Conservation (phyloP, 495 filamentous ascomycete species). For the Xylaria venustula region DNA sequence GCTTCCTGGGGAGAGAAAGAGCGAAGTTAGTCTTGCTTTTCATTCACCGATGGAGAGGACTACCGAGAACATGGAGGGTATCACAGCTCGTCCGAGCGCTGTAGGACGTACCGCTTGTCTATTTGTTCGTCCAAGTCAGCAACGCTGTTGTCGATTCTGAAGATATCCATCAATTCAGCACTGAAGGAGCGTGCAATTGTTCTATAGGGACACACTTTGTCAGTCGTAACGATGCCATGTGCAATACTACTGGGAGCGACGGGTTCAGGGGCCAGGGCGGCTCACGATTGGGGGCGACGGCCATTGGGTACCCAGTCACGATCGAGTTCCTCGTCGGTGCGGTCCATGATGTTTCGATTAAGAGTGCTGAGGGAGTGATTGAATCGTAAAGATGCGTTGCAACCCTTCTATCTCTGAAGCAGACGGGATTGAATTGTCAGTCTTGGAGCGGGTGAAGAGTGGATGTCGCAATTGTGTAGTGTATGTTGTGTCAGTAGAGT, state of each 20-base stretch:
- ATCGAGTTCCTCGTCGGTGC: conserved; percentile 63
- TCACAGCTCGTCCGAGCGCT: neutral
- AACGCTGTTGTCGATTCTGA: conserved; percentile 77
- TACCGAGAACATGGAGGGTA: conserved; percentile 10
- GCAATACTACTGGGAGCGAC: no score
- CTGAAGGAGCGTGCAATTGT: conserved; percentile 88
- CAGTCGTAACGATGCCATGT: no score
- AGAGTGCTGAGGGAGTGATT: neutral
- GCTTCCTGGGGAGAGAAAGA: conserved; percentile 51
- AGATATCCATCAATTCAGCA: conserved; percentile 81
- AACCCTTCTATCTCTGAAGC: neutral
- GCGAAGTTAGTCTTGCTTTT: conserved; percentile 17
- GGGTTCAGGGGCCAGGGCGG: conserved; percentile 22
- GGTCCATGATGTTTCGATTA: conserved; percentile 29
- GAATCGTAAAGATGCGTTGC: neutral
- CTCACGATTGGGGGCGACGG: conserved; percentile 79
- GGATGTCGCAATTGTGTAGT: neutral
- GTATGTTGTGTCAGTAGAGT: conserved; percentile 16
- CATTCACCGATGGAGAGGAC: neutral
- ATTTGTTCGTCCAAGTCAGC: conserved; percentile 74
- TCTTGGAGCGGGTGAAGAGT: neutral
- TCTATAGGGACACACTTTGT: conserved; percentile 43
- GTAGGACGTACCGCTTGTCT: conserved; percentile 73
- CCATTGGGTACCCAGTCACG: conserved; percentile 75
- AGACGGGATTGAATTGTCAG: neutral